Base-by-base conservation (phyloP, 2,329 filamentous ascomycete species). In the Xylaria sp. region DNA sequence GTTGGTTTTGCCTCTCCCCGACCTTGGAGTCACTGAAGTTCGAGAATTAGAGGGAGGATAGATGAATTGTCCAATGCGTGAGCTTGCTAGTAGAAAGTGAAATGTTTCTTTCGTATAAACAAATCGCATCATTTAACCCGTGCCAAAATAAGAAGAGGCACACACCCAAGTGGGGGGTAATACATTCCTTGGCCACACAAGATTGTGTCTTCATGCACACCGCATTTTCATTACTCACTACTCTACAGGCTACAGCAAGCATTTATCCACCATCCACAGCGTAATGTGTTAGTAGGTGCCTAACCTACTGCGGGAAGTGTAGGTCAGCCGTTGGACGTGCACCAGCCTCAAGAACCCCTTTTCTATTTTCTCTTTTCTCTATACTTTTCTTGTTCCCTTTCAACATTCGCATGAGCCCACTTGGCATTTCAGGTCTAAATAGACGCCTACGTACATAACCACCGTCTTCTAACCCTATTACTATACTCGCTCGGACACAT, bases 131-230 rank as follows among this genome's bases (percentile, higher is more conserved):
- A 67, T 62, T 67, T 60, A 20, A 46, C 15, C 46, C 3, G 52
- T 67, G 23, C 65, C 65, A 36, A 55, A 60, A 57, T 49, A 67
- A 60, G 28, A 49, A 56, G 5, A 18, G 36, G 36, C 23, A 43
- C 25, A 20, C 52, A 46, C 41, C 13, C 41, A 18, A 7, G 3
- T 62, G 57, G 46, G 57, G 66, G 62, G 8, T 18, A 54, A 36
- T 36, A 6, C 54, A 48, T 68, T 65, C 31, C 57, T 61, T 57
- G 62, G 61, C 57, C 52, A 66, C 39, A 52, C 28, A 28, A 68
- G 66, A 68, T 68, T 66, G 57, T 66, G 43, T 68, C 8, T 62
- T 62, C 57, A 68, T 68, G 62, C 66, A 68, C 66, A 68, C 66
- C 66, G 66, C 66, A 68, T 68, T 68, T 68, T 68, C 33, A 31